These are phyloP conservation scores for Entomortierella chlamydospora DNA, from an alignment of 192 early-diverging fungal species.

Conservation along the genomic window DNA sequence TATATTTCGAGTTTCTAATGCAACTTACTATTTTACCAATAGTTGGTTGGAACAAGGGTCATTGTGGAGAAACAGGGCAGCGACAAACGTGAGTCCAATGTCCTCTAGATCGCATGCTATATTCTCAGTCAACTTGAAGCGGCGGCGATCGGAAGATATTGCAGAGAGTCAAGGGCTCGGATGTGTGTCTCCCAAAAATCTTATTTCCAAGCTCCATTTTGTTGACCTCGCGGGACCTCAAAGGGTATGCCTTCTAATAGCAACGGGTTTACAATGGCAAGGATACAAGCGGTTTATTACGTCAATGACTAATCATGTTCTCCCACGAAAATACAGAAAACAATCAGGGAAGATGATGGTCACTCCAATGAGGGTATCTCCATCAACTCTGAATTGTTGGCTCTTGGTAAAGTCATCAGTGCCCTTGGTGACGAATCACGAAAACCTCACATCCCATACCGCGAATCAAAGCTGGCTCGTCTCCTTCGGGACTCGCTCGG, in stretches of 20 bases:
- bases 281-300: no score
- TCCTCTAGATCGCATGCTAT: constrained; percentile 97
- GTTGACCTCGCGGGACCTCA: constrained; percentile 99
- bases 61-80: constrained; percentile 75
- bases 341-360: constrained; percentile 91
- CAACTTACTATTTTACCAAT: neutral
- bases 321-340: constrained; percentile 66
- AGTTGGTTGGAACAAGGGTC: constrained; percentile 67
- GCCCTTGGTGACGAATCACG: constrained; percentile 87
- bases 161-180: constrained; percentile 36
- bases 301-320: neutral
- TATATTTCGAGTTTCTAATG: no score
- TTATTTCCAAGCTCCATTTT: constrained; percentile 95
- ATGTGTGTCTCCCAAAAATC: constrained; percentile 40
- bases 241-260: constrained; percentile 56
- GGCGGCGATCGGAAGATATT: constrained; percentile 63
- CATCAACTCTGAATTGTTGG: constrained; percentile 95
- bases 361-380: constrained; percentile 96
- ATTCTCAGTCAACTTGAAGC: constrained; percentile 90
- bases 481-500: constrained; percentile 97
- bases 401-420: constrained; percentile 97
- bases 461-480: constrained; percentile 97
- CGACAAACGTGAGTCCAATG: constrained; percentile 96
- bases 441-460: constrained; percentile 90
- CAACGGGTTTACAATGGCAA: no score